These are phyloP conservation scores for Cutaneotrichosporon dermatis DNA, from an alignment of 1,284 basidiomycete species.

Conservation along the genomic window DNA sequence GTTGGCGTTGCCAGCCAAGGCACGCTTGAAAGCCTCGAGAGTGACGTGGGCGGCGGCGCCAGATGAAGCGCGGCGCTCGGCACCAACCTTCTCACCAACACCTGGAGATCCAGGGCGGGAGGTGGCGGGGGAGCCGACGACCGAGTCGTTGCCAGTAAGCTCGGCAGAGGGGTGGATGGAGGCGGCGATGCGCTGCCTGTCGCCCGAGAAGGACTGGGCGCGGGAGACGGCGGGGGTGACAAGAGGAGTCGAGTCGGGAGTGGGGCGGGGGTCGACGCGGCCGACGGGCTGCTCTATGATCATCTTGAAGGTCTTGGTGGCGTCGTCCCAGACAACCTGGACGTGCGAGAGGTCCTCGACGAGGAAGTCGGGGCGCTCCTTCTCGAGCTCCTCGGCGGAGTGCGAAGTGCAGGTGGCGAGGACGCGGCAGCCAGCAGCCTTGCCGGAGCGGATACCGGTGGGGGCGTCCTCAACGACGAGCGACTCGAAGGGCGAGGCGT, in stretches of 20 bases:
- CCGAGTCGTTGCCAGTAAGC: conserved; percentile 47
- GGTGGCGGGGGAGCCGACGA: conserved; percentile 42
- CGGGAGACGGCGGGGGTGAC: conserved; percentile 47
- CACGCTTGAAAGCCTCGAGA: conserved; percentile 48
- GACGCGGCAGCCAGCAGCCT: conserved; percentile 50
- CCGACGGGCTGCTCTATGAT: conserved; percentile 48
- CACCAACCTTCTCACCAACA: conserved; percentile 24
- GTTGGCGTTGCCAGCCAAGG: conserved; percentile 40
- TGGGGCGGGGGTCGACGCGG: conserved; percentile 39
- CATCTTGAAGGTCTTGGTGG: conserved; percentile 41
- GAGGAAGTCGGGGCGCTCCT: conserved; percentile 50
- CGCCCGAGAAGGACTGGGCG: conserved; percentile 41
- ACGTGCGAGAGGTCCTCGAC: conserved; percentile 49
- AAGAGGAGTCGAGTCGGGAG: conserved; percentile 47
- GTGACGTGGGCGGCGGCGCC: conserved; percentile 29
- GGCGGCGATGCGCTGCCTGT: conserved; percentile 18
- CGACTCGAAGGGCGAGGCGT: conserved; percentile 46
- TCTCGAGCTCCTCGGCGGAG: conserved; percentile 46
- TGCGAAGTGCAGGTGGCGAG: conserved; percentile 51
- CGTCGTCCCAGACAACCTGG: conserved; percentile 41
- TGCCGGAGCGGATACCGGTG: conserved; percentile 50
- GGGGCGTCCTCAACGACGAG: conserved; percentile 52
- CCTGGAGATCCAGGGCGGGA: conserved; percentile 40
- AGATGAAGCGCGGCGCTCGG: conserved; percentile 26
- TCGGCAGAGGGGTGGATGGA: conserved; percentile 26